Conservation (phyloP, 202 grass and related monocot genomes). For the Panicum hallii region DNA sequence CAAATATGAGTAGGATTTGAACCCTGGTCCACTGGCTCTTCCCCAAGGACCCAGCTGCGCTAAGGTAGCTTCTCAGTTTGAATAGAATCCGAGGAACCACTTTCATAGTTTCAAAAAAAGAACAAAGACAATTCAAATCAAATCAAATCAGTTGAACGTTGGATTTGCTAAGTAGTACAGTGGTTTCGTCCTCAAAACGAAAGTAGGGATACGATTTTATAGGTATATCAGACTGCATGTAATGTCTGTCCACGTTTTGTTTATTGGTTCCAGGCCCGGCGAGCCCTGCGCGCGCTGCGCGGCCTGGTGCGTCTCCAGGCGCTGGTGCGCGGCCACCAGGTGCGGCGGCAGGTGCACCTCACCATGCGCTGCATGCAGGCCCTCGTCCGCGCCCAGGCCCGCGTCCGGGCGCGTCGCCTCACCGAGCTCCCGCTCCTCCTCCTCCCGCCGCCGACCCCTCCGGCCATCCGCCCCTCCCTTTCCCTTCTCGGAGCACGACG, state of each 20-base stretch:
- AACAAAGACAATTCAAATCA: too few species aligned
- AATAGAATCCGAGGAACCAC: too few species aligned
- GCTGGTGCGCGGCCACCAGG: conserved; percentile 86
- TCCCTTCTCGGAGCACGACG: background rate
- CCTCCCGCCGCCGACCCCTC: conserved; percentile 19
- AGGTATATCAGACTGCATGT: too few species aligned
- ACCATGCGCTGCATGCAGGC: conserved; percentile 93
- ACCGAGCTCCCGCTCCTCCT: conserved; percentile 7
- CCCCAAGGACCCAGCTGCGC: too few species aligned
- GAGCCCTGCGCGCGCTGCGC: conserved; percentile 76
- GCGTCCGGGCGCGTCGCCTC: conserved; percentile 55
- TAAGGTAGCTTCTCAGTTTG: too few species aligned
- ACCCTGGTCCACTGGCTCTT: too few species aligned
- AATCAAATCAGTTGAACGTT: too few species aligned
- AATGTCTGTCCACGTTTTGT: background rate
- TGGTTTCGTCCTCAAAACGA: too few species aligned
- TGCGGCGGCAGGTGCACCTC: conserved; percentile 80
- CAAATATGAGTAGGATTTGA: too few species aligned
- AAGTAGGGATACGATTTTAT: too few species aligned
- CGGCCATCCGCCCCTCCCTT: background rate
- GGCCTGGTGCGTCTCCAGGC: conserved; percentile 87
- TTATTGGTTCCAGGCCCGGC: conserved; percentile 68
- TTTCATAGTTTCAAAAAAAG: too few species aligned
- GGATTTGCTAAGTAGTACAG: too few species aligned
- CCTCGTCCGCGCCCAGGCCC: conserved; percentile 76